These are phyloP conservation scores for Trichoderma atrobrunneum DNA, from an alignment of 2,329 filamentous ascomycete species.

Conservation along the genomic window DNA sequence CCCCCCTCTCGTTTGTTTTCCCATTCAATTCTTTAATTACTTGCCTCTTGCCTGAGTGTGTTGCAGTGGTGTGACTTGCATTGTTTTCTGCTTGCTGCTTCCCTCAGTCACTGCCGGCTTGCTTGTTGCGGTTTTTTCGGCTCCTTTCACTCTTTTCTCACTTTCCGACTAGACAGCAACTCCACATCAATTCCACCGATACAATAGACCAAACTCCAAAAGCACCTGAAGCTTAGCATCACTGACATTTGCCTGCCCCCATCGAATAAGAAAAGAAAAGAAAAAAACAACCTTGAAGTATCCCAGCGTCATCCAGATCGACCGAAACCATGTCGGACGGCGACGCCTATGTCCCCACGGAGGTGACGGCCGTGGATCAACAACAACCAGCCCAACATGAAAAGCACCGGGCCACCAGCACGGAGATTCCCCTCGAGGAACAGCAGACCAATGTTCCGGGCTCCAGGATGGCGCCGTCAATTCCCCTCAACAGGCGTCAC, in stretches of 20 bases:
- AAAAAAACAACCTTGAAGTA: not conserved
- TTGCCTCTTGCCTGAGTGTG: not conserved
- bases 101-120: not conserved
- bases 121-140: not conserved
- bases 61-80: not conserved
- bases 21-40: not conserved
- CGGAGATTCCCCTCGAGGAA: conserved; percentile 9
- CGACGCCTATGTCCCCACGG: not conserved
- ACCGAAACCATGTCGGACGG: conserved; percentile 14
- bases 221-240: not conserved
- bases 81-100: not conserved
- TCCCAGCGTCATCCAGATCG: not conserved
- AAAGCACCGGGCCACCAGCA: not conserved
- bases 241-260: not conserved
- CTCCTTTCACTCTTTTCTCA: not conserved
- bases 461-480: conserved; percentile 23
- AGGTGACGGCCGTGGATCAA: not conserved
- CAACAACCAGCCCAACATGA: not conserved
- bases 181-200: not conserved
- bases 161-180: not conserved
- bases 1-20: not conserved
- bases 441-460: not conserved
- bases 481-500: conserved; percentile 30
- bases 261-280: not conserved
- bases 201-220: not conserved